Conservation (phyloP, 2,329 filamentous ascomycete genomes). For the Neonectria hederae region DNA sequence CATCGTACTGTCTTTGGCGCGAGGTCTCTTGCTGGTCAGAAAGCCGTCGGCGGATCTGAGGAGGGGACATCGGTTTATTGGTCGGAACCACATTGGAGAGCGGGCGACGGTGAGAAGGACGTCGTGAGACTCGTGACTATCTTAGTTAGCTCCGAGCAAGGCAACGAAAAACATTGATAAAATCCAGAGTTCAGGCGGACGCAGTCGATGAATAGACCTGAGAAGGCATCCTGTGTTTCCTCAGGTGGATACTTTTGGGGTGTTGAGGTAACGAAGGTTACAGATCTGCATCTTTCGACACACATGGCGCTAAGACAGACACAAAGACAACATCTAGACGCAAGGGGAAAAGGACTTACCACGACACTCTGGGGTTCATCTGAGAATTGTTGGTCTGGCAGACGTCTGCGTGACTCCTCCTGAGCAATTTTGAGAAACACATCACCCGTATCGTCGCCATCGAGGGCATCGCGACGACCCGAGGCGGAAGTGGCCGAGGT, state of each 20-base stretch:
- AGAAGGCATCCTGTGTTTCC: slow-evolving; percentile 2
- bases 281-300: slow-evolving; percentile 18
- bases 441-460: slow-evolving; percentile 65
- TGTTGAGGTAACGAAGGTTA: slow-evolving; percentile 2
- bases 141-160: slow-evolving; percentile 30
- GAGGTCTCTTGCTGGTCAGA: slow-evolving; percentile 65
- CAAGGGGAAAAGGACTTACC: slow-evolving; percentile 53
- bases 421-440: slow-evolving; percentile 68
- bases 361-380: slow-evolving; percentile 52
- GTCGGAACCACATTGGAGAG: slow-evolving; percentile 62
- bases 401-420: slow-evolving; percentile 58
- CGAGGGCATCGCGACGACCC: slow-evolving; percentile 44
- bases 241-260: slow-evolving; percentile 9
- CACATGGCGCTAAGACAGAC: slow-evolving; percentile 25
- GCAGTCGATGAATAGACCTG: background rate
- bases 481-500: slow-evolving; percentile 55
- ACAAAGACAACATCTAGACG: slow-evolving; percentile 10
- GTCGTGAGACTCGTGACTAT: slow-evolving; percentile 59
- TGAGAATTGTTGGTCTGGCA: slow-evolving; percentile 46
- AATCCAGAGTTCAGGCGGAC: slow-evolving; percentile 3
- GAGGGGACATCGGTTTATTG: slow-evolving; percentile 60
- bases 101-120: slow-evolving; percentile 58
- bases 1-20: slow-evolving; percentile 51
- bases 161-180: slow-evolving; percentile 5
- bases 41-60: slow-evolving; percentile 61